phyloP scores from a whole-genome alignment of 116 monocot species.

The Thalassia testudinum region DNA sequence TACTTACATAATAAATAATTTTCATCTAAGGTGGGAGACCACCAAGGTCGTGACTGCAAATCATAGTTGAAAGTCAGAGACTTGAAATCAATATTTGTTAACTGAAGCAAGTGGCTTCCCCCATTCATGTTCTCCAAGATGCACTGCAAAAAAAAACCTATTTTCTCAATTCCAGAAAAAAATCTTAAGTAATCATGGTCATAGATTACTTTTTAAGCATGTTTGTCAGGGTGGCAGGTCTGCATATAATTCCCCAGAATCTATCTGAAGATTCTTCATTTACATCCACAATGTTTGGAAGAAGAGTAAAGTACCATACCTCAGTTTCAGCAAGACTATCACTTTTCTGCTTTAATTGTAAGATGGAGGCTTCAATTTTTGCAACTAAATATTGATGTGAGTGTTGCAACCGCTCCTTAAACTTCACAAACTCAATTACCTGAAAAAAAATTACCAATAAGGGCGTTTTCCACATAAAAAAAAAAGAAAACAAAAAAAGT shows the following conservation, averaged over 20 bases:
- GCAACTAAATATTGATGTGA: conserved; percentile 62
- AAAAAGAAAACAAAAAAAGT: too few species aligned
- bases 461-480: neutral
- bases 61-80: conserved; percentile 81
- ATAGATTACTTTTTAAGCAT: neutral
- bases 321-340: conserved; percentile 54
- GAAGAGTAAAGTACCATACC: conserved; percentile 7
- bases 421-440: conserved; percentile 92
- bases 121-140: conserved; percentile 35
- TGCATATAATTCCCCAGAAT: neutral
- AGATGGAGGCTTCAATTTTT: conserved; percentile 45
- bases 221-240: neutral
- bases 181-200: neutral
- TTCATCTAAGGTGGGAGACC: conserved; percentile 52
- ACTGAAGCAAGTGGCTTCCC: conserved; percentile 48
- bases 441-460: conserved; percentile 7
- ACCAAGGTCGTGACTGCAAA: conserved; percentile 80
- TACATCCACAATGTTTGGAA: too few species aligned
- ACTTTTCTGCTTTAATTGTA: conserved; percentile 62
- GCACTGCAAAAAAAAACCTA: conserved; percentile 21
- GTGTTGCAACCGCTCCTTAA: conserved; percentile 66
- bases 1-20: conserved; percentile 54
- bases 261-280: too few species aligned
- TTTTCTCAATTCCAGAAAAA: neutral
- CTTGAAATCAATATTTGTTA: conserved; percentile 35